These are phyloP conservation scores for Solanum etuberosum DNA, from an alignment of 257 asterid species.

Conservation along the genomic window DNA sequence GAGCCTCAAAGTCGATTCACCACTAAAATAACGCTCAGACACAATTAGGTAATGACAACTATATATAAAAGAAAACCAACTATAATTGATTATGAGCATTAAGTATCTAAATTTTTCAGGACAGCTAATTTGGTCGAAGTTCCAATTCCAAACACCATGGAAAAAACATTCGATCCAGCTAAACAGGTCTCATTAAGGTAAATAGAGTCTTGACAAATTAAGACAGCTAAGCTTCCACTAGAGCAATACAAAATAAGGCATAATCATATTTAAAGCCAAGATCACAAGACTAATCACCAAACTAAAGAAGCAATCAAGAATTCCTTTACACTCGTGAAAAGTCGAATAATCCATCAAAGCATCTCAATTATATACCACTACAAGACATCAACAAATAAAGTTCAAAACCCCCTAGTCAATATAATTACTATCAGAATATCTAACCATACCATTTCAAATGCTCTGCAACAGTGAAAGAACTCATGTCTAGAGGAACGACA, in stretches of 20 bases:
- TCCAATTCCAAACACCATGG: background rate
- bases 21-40: background rate
- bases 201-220: background rate
- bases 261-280: background rate
- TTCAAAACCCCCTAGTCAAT: background rate
- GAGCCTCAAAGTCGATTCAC: background rate
- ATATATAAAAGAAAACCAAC: background rate
- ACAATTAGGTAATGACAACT: background rate
- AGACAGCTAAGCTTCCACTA: slow-evolving; percentile 8
- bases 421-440: background rate
- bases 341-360: background rate
- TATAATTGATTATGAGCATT: background rate
- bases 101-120: background rate
- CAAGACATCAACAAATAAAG: background rate
- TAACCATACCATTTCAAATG: background rate
- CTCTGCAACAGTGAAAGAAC: background rate
- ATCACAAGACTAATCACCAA: background rate
- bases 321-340: background rate
- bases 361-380: background rate
- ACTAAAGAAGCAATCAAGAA: background rate
- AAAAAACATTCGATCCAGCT: background rate
- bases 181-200: background rate
- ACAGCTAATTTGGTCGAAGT: background rate
- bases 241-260: background rate
- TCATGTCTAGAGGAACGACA: background rate